Base-by-base conservation (phyloP, 1,139 yeast species). In the Pichia sp. region DNA sequence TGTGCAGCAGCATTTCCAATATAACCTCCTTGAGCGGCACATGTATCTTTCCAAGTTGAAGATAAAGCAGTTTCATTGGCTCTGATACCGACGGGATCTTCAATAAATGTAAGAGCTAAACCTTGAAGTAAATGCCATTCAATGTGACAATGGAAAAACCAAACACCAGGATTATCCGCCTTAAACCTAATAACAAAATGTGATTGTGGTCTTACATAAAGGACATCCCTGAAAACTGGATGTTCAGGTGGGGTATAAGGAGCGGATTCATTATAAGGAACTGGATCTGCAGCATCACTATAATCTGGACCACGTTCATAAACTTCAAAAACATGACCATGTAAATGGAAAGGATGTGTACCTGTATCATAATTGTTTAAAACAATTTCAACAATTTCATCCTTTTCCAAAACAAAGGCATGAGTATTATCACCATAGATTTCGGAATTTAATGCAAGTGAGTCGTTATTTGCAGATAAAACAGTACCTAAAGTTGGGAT, bases 301-400 rank as follows among this genome's bases (percentile, higher is more conserved):
- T 70, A 64, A 29, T 69, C 75, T 6, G 68, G 68, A 38, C 77
- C 67, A 59, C 76, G 61, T 52, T 71, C 73, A 44, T 85, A 60
- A 8, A 85, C 71, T 71, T 87, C 94, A 72, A 86, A 85, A 49
- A 71, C 73, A 64, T 85, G 94, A 33, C 96, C 96, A 56, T 87
- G 96, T 55, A 87, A 67, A 62, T 87, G 96, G 81, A 88, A 85
- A n/a, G 96, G 95, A 64, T 87, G 95, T 50, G 77, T 77, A 66
- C 94, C 94, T 44, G 88, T 85, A 63, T 86, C 95, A 49, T 68
- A 63, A 50, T 86, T 83, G 60, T 85, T 85, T 40, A 87, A 63
- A 9, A 84, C 77, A 47, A 87, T 67, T 55, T 86, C 95, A 41
- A 86, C 75, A 54, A 73, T 68, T 58, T 80, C 88, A 57, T 79